phyloP scores from a whole-genome alignment of 164 flowering plant genomes.

The Aristolochia fimbriata region DNA sequence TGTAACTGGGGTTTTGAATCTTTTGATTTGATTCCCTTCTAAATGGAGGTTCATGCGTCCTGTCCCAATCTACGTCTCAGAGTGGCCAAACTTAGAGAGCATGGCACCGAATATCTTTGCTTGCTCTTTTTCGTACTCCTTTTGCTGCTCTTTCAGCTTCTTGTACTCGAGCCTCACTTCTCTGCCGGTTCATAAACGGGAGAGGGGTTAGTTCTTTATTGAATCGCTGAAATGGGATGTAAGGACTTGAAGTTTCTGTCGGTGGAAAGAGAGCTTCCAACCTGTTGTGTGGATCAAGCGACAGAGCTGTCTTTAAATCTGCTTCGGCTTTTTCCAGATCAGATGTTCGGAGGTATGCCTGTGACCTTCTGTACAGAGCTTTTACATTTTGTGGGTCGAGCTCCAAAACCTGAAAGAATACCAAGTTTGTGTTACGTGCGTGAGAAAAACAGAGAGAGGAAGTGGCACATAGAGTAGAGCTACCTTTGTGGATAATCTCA shows the following conservation, averaged over 20 bases:
- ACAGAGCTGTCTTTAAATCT: constrained; percentile 35
- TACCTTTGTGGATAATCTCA: constrained; percentile 44
- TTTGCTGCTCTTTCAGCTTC: constrained; percentile 35
- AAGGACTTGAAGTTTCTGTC: too few species aligned
- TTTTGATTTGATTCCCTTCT: too few species aligned
- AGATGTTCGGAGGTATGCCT: constrained; percentile 29
- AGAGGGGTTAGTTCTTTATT: too few species aligned
- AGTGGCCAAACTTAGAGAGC: constrained; percentile 22
- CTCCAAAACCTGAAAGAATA: constrained; percentile 34
- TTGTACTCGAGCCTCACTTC: constrained; percentile 37
- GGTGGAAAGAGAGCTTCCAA: constrained; percentile 3
- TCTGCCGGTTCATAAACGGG: constrained; percentile 18
- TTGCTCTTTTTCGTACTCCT: constrained; percentile 28
- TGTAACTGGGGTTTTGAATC: too few species aligned
- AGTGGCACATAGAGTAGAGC: not conserved
- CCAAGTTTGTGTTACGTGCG: not conserved
- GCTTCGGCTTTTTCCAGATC: constrained; percentile 47
- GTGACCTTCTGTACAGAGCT: constrained; percentile 43
- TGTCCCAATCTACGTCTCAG: constrained; percentile 9
- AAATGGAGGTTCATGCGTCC: too few species aligned
- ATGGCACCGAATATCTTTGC: constrained; percentile 34
- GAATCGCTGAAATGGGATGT: too few species aligned
- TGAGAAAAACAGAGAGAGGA: not conserved
- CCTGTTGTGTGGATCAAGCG: constrained; percentile 44
- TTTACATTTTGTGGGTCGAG: constrained; percentile 38